These are phyloP conservation scores for Boletus patriciae DNA, from an alignment of 768 basidiomycete species.

Conservation along the genomic window DNA sequence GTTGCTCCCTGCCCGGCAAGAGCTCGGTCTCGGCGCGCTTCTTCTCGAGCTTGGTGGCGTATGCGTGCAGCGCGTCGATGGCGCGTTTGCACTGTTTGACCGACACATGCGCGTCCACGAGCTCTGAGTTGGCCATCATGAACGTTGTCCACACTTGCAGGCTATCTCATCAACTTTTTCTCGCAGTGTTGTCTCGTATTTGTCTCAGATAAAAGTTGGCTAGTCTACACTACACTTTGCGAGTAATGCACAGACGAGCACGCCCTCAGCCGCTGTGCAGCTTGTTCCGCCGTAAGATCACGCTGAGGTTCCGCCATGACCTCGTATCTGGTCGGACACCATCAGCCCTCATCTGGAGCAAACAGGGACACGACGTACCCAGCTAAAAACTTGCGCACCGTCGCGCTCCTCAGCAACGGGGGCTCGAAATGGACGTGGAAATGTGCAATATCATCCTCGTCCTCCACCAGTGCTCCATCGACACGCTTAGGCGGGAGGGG, in stretches of 20 bases:
- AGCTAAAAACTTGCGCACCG: slow-evolving; percentile 85
- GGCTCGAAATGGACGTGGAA: slow-evolving; percentile 87
- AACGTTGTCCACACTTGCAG: not conserved
- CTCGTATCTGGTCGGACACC: slow-evolving; percentile 66
- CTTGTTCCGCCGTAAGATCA: slow-evolving; percentile 88
- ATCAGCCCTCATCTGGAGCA: not conserved
- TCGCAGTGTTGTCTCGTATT: slow-evolving; percentile 18
- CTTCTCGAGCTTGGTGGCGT: slow-evolving; percentile 63
- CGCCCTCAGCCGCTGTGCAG: slow-evolving; percentile 61
- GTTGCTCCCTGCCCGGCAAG: slow-evolving; percentile 74
- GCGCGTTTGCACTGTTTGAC: slow-evolving; percentile 73
- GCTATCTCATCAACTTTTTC: not conserved
- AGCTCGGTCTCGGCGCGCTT: slow-evolving; percentile 74
- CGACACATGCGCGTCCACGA: slow-evolving; percentile 73
- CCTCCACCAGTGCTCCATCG: slow-evolving; percentile 30
- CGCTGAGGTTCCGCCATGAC: slow-evolving; percentile 89
- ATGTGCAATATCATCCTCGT: slow-evolving; percentile 64
- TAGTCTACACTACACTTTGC: not conserved
- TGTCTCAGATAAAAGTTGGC: not conserved
- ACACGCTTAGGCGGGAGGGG: slow-evolving; percentile 49
- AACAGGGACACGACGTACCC: slow-evolving; percentile 51
- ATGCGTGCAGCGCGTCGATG: slow-evolving; percentile 70
- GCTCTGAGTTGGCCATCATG: slow-evolving; percentile 47
- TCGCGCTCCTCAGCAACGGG: slow-evolving; percentile 78
- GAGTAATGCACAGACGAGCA: slow-evolving; percentile 62